phyloP scores from a whole-genome alignment of 345 rosid species.

The Salix arbutifolia region DNA sequence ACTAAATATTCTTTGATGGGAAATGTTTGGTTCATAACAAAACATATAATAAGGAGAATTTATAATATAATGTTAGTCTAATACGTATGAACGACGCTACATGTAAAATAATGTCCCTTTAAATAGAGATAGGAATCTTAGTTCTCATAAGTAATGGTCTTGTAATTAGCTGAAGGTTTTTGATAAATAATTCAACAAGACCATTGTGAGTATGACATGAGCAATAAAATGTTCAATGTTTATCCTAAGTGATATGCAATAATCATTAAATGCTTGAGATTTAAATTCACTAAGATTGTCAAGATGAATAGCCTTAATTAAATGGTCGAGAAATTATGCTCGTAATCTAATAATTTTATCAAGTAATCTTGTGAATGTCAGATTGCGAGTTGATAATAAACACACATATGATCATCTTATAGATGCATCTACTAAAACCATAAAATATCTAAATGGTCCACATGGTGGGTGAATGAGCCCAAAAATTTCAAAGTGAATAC shows the following conservation, averaged over 20 bases:
- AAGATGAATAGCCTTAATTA: background rate
- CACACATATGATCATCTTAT: background rate
- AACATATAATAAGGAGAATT: background rate
- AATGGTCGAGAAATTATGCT: no score
- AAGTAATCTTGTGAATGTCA: no score
- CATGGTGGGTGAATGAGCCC: background rate
- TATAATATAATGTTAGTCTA: no score
- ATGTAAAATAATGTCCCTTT: background rate
- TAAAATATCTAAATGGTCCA: no score
- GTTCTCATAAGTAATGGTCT: no score
- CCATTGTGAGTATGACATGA: conserved; percentile 13
- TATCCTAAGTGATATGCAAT: background rate
- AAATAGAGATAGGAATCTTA: background rate
- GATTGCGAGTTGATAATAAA: no score
- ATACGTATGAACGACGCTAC: background rate
- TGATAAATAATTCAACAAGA: background rate
- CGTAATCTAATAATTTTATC: no score
- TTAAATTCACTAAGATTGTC: conserved; percentile 7
- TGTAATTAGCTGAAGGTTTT: background rate
- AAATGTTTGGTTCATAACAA: background rate
- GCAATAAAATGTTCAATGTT: background rate
- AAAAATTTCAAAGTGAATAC: no score
- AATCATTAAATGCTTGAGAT: conserved; percentile 3
- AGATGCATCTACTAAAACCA: no score
- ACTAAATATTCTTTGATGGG: background rate